Base-by-base conservation (phyloP, 495 filamentous ascomycete genomes). In the Aspergillus ellipticus region DNA sequence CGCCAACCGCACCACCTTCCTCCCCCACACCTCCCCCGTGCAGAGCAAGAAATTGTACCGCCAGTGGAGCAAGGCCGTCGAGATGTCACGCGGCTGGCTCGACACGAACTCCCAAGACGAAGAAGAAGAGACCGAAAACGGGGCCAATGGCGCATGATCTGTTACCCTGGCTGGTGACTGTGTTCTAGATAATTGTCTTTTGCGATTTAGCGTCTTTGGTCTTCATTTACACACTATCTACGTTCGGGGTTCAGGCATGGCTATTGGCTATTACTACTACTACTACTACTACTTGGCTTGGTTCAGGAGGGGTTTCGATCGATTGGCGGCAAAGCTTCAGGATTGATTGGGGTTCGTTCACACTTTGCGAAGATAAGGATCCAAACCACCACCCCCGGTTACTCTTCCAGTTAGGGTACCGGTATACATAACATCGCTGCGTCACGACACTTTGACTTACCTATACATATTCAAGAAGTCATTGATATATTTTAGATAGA, bases 31-130 rank as follows among this genome's bases (percentile, higher is more conserved):
- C 42, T 74, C 80, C 21, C 61, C 69, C 42, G 79, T 82, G 52
- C 74, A 85, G 66, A 86, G 86, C 41, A 70, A 67, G 13, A 77
- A 76, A 66, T 83, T 92, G 85, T 95, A 92, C 61, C 80, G 76
- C 52, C 84, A 84, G 62, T 97, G 92, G 92, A 79, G 83, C 53
- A 85, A 89, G 63, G 92, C 92, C 2, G 92, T 97, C 11, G 83
- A 94, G 67, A 96, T 95, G 88, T 89, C 89, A 59, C 83, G 82
- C 57, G 92, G 92, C 42, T 96, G 92, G 92, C 74, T 88, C 56
- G 74, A 81, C 48, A 71, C 72, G 21, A 72, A 77, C 16, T 75
- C 79, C 24, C 59, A 60, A 35, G 70, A 79, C 28, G 68, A 66
- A 5, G 68, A 78, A 16, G 64, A 67, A 11, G 62, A 60, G 13